Base-by-base conservation (phyloP, 495 filamentous ascomycete species). In the Neurospora sp. region DNA sequence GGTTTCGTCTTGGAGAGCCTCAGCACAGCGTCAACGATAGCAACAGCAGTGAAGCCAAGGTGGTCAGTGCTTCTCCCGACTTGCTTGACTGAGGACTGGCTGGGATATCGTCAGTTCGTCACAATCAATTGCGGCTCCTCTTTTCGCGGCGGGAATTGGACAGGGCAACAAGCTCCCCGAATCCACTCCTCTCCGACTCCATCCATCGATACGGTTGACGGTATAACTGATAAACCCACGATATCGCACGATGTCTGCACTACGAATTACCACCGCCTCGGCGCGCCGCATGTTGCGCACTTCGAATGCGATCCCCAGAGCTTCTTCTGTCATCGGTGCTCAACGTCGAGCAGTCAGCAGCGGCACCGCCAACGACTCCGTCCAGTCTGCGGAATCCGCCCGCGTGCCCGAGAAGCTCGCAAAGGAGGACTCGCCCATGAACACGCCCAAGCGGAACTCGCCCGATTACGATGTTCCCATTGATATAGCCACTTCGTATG, bases 401-500 rank as follows among this genome's bases (percentile, higher is more conserved):
- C 59, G 78, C 59, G 76, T 80, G 22, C 78, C 81, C 16, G 80
- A 78, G 70, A 73, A 74, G 68, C 70, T 65, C 12, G 22, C 74
- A 61, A 74, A 76, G 73, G 75, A 77, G 61, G 48, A 70, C n/a
- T 77, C 79, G 53, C 76, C 82, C 4, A 75, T 82, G 65, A 78
- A 79, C 39, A 75, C 78, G 39, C 78, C 76, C 68, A 71, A 79
- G 71, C 85, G 83, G 75, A 93, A 96, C 79, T 83, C 91, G 76
- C 94, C 93, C 69, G 90, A 96, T 76, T 97, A 94, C 79, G 85
- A 89, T 75, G 91, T 90, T 31, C 89, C 88, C 39, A 85, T 91
- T 75, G 93, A 97, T 78, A 90, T 92, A 76, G 90, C 88, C 68
- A 94, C 92, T 73, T 95, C 93, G 93, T 97, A 87, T 74, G 88